Evolutionary conservation across 352 stramenopile genomes (phyloP), one percentile per base, ranked within the genome.

Genomic region (Peronospora destructor): DNA sequence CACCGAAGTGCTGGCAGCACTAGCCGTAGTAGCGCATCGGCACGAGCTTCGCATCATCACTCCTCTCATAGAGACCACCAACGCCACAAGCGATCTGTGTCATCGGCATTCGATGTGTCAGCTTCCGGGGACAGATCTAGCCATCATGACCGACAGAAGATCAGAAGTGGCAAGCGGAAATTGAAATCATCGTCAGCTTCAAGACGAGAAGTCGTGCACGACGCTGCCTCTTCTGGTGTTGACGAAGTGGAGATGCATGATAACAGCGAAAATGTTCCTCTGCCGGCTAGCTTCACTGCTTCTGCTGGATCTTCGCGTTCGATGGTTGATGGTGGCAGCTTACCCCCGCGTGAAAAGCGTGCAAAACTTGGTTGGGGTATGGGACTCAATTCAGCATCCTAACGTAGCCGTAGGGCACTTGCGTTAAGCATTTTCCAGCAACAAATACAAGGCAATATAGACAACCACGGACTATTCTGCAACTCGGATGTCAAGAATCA

Each of bases 351-450:
- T 36, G 62, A 68, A 45, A 87, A 85, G 44, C 76, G 80, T 6
- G 60, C 49, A 9, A 91, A 86, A 61, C 66, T 91, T 7, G 80
- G 61, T n/a, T 91, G 80, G 80, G 80, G 80, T 21, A 91, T 91
- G 80, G 80, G 80, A 2, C 68, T 90, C 19, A 72, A 61, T 37
- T 64, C 58, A 11, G 43, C 14, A 42, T 63, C 53, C 33, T 67
- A 67, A 59, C 44, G 26, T 42, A 30, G 19, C 17, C 52, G 34
- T 40, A 55, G 41, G 30, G 16, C 29, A 49, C 23, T 33, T 21
- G 35, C 26, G 17, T 35, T 46, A 23, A 9, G 47, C n/a, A 26
- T 26, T 26, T 23, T 26, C 4, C 23, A 39, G 40, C 35, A 37
- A 14, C 12, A 34, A 23, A 41, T 28, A 14, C 14, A 28, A 37